Conservation (phyloP, 176 grass and related monocot species). For the Phragmites australis region DNA sequence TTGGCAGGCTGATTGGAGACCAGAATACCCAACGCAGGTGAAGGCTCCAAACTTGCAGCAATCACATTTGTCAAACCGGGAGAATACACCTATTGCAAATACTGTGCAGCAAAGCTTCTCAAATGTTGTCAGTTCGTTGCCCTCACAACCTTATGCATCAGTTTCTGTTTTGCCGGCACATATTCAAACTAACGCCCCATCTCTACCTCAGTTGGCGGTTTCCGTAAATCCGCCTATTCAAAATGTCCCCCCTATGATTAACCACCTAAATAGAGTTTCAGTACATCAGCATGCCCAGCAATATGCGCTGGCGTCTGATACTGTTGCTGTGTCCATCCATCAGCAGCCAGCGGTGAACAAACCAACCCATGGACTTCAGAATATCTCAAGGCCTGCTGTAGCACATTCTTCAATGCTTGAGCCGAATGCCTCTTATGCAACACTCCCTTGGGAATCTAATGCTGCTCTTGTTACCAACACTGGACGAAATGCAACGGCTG, state of each 20-base stretch:
- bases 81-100: constrained; percentile 23
- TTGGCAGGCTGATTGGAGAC: constrained; percentile 69
- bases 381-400: constrained; percentile 16
- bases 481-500: constrained; percentile 31
- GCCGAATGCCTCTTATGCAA: constrained; percentile 31
- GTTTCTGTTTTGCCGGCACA: constrained; percentile 51
- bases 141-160: constrained; percentile 47
- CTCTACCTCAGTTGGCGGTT: constrained; percentile 23
- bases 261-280: constrained; percentile 30
- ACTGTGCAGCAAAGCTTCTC: constrained; percentile 42
- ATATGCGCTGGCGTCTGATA: constrained; percentile 28
- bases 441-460: constrained; percentile 49
- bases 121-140: constrained; percentile 48
- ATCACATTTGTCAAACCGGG: constrained; percentile 20
- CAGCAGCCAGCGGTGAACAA: constrained; percentile 44
- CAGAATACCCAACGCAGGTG: constrained; percentile 38
- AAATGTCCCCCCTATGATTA: constrained; percentile 44
- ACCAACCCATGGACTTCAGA: constrained; percentile 41
- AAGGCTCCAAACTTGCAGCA: constrained; percentile 36
- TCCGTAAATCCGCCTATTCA: constrained; percentile 48
- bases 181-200: constrained; percentile 21
- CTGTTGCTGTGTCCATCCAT: constrained; percentile 23
- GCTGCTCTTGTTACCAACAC: neutral
- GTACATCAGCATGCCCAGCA: constrained; percentile 39
- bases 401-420: constrained; percentile 18